A percentile compares a stretch with the other conserved stretches of the same genome.
phyloP scores from a whole-genome alignment of 2,329 filamentous ascomycete genomes.

The Phoma sp. region DNA sequence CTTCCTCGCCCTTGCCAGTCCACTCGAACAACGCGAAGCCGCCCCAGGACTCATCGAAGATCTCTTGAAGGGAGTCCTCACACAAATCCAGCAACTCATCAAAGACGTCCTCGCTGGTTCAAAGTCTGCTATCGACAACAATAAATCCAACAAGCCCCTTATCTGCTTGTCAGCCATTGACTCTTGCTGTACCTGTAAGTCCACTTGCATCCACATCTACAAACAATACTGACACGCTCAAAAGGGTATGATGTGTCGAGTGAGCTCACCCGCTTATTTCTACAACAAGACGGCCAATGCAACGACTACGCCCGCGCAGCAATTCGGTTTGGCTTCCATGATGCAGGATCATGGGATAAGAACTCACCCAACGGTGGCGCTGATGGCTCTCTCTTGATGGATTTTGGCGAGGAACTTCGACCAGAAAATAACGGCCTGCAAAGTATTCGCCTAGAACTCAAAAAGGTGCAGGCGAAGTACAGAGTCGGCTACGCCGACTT shows the following conservation, averaged over 20 bases:
- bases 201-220: not conserved
- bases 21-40: constrained; percentile 31
- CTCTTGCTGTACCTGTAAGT: constrained; percentile 42
- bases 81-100: constrained; percentile 30
- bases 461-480: constrained; percentile 51
- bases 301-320: constrained; percentile 47
- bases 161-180: constrained; percentile 33
- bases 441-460: constrained; percentile 50
- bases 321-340: constrained; percentile 47
- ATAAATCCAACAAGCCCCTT: constrained; percentile 29
- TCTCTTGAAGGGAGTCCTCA: constrained; percentile 28
- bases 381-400: constrained; percentile 52
- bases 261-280: constrained; percentile 38
- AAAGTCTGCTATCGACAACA: constrained; percentile 36
- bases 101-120: constrained; percentile 38
- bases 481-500: constrained; percentile 62
- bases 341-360: constrained; percentile 47
- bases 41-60: constrained; percentile 35
- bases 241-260: constrained; percentile 41
- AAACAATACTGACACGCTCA: not conserved
- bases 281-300: constrained; percentile 34
- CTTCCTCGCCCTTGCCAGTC: constrained; percentile 27
- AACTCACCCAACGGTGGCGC: constrained; percentile 48
- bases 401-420: constrained; percentile 46
- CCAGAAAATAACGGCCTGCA: constrained; percentile 57